These are phyloP conservation scores for Kuraishia piskuri DNA, from an alignment of 805 yeast genomes.

Conservation along the genomic window DNA sequence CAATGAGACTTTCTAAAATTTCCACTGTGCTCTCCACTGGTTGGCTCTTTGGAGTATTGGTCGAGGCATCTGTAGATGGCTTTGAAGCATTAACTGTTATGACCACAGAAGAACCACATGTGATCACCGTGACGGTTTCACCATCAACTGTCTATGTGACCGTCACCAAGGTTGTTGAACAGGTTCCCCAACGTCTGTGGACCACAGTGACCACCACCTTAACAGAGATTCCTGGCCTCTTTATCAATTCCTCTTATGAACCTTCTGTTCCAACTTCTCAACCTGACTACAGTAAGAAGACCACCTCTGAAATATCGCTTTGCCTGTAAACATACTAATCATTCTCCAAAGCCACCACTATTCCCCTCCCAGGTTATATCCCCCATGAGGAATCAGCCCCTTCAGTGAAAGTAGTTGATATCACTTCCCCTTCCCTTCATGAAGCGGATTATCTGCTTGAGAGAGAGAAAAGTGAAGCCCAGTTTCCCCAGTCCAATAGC, in stretches of 20 bases:
- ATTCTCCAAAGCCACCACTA: neutral
- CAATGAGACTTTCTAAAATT: neutral
- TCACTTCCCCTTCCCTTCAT: neutral
- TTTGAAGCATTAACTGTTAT: neutral
- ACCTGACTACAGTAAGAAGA: neutral
- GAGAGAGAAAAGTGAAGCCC: neutral
- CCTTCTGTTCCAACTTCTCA: neutral
- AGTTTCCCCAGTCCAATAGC: neutral
- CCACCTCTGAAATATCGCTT: too few species aligned
- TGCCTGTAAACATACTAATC: neutral
- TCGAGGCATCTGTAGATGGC: neutral
- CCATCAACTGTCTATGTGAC: constrained; percentile 3
- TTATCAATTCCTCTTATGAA: neutral
- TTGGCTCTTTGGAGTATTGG: neutral
- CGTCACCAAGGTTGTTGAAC: neutral
- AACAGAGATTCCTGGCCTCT: neutral
- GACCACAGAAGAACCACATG: neutral
- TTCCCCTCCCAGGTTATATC: too few species aligned
- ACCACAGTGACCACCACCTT: neutral
- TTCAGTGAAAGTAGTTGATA: neutral
- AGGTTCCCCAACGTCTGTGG: neutral
- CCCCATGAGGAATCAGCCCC: neutral
- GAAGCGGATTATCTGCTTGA: neutral
- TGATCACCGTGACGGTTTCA: neutral
- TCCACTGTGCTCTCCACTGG: neutral